phyloP scores from a whole-genome alignment of 345 rosid genomes.

The Citropsis articulata region DNA sequence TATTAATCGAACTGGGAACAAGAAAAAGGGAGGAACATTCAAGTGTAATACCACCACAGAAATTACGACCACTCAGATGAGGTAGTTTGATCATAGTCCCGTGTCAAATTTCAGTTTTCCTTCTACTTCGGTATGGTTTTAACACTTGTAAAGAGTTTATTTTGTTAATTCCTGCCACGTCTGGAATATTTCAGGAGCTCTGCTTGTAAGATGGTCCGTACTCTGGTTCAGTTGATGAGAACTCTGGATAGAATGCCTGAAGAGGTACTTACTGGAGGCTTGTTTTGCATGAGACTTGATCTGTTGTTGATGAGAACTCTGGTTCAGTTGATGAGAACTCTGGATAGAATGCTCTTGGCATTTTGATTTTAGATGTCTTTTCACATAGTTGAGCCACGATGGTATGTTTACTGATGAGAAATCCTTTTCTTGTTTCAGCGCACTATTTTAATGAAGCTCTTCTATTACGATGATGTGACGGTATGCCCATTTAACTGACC shows the following conservation, averaged over 20 bases:
- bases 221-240: conserved; percentile 94
- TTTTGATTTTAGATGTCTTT: background rate
- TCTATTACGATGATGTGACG: conserved; percentile 93
- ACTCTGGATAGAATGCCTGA: conserved; percentile 94
- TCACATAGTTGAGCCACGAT: background rate
- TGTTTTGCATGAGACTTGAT: background rate
- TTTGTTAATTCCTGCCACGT: background rate
- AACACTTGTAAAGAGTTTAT: background rate
- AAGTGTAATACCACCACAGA: conserved; percentile 64
- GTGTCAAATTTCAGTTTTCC: background rate
- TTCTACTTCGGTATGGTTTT: background rate
- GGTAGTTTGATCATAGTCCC: conserved; percentile 37
- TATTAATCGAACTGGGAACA: conserved; percentile 74
- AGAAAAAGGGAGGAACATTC: conserved; percentile 68
- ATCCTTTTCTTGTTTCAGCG: conserved; percentile 53
- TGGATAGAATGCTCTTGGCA: background rate
- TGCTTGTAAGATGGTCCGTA: conserved; percentile 95
- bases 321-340: too few species aligned
- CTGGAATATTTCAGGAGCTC: conserved; percentile 60
- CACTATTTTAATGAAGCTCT: conserved; percentile 90
- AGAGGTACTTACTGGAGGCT: conserved; percentile 43
- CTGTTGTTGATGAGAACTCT: too few species aligned
- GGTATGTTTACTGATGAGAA: conserved; percentile 18
- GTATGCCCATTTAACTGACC: conserved; percentile 43
- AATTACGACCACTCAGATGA: conserved; percentile 90